phyloP scores from a whole-genome alignment of 2,329 filamentous ascomycete genomes.

The Fusarium sarcochroum region DNA sequence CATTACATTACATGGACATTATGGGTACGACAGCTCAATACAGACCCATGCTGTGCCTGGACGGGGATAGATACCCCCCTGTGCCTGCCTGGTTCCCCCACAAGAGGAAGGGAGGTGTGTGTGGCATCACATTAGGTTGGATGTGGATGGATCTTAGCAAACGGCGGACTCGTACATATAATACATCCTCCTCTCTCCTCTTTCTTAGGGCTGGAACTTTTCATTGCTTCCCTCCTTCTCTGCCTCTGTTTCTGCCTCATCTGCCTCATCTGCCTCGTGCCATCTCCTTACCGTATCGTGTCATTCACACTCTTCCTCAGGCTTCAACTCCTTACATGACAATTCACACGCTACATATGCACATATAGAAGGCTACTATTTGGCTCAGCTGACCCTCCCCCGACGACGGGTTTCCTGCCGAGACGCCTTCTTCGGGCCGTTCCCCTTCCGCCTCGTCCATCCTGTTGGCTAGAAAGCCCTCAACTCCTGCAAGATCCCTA shows the following conservation, averaged over 20 bases:
- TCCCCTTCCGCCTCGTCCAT: slow-evolving; percentile 27
- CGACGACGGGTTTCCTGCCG: slow-evolving; percentile 27
- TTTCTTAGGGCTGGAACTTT: slow-evolving; percentile 14
- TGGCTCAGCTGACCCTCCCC: slow-evolving; percentile 37
- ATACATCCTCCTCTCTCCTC: slow-evolving; percentile 26
- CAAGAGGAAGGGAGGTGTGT: slow-evolving; percentile 27
- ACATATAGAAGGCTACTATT: slow-evolving; percentile 20
- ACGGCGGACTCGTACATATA: slow-evolving; percentile 24
- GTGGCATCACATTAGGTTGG: slow-evolving; percentile 39
- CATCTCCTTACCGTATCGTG: slow-evolving; percentile 4
- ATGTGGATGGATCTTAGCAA: slow-evolving; percentile 23
- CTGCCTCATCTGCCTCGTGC: slow-evolving; percentile 14
- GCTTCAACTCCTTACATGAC: slow-evolving; percentile 28
- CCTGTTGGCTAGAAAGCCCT: slow-evolving; percentile 30
- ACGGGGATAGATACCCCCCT: slow-evolving; percentile 36
- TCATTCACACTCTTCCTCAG: slow-evolving; percentile 25
- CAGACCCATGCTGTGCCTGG: slow-evolving; percentile 36
- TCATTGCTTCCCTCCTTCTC: slow-evolving; percentile 11
- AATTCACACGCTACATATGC: slow-evolving; percentile 28
- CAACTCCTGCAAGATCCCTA: slow-evolving; percentile 25
- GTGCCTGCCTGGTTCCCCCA: slow-evolving; percentile 42
- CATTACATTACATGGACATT: slow-evolving; percentile 9
- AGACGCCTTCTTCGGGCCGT: slow-evolving; percentile 23
- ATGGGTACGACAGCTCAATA: slow-evolving; percentile 14
- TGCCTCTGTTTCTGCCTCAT: slow-evolving; percentile 12